Evolutionary conservation across 305 asterid genomes (phyloP).

Genomic region (Fraxinus platypoda): DNA sequence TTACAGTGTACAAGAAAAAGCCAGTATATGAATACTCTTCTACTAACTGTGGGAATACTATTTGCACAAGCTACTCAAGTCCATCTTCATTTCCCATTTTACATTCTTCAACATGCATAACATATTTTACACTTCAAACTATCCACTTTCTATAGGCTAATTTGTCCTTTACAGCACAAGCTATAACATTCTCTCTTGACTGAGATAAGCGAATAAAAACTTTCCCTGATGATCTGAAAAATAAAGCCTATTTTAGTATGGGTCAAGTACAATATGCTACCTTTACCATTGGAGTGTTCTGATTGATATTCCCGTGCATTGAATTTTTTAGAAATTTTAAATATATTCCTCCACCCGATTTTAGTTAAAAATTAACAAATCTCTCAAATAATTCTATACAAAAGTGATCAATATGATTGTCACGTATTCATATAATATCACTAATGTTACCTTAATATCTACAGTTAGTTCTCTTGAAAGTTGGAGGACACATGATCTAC

Average conservation of each 20-base stretch:
- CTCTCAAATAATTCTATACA: background rate
- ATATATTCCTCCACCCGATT: background rate
- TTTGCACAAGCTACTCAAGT: background rate
- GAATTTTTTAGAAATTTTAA: background rate
- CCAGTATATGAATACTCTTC: background rate
- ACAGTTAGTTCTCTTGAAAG: conserved; percentile 71
- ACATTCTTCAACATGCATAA: background rate
- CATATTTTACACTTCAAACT: background rate
- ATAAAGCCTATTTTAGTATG: background rate
- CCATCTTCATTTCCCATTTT: background rate
- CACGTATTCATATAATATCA: background rate
- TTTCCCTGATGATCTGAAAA: background rate
- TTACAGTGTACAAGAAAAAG: background rate
- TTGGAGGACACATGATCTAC: conserved; percentile 75
- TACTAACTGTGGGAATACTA: background rate
- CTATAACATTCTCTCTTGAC: background rate
- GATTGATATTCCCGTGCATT: background rate
- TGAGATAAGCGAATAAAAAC: background rate
- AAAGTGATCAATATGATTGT: background rate
- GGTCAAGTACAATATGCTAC: background rate
- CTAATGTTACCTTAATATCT: conserved; percentile 6
- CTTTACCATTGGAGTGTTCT: background rate
- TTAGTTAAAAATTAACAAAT: background rate
- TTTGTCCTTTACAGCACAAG: background rate
- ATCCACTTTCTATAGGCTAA: background rate